Evolutionary conservation across 768 basidiomycete genomes (phyloP).

Genomic region (Mycena chlorophos): DNA sequence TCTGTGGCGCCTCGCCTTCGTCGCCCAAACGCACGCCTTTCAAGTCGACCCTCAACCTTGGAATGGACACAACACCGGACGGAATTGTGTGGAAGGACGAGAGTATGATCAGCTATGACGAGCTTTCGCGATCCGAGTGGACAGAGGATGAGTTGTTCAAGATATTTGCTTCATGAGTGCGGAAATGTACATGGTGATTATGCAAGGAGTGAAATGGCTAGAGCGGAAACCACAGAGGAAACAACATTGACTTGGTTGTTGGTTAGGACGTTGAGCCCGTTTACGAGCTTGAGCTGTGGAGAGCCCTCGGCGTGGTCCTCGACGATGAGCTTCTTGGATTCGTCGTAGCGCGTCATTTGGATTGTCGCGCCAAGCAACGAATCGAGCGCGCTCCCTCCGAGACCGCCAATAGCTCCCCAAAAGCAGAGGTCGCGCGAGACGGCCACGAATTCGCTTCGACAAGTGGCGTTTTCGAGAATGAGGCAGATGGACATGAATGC

Average conservation of each 20-base stretch:
- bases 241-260: conserved; percentile 72
- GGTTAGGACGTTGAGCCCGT: conserved; percentile 69
- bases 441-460: conserved; percentile 40
- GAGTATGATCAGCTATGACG: conserved; percentile 12
- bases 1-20: background rate
- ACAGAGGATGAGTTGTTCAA: conserved; percentile 23
- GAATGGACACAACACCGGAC: background rate
- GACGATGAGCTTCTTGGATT: conserved; percentile 58
- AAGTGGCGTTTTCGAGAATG: conserved; percentile 59
- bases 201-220: conserved; percentile 10
- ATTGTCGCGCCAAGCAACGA: conserved; percentile 86
- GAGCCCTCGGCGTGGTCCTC: conserved; percentile 46
- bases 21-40: conserved; percentile 14
- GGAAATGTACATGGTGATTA: conserved; percentile 6
- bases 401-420: conserved; percentile 67
- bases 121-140: conserved; percentile 19
- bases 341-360: conserved; percentile 76
- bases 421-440: conserved; percentile 46
- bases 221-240: conserved; percentile 15
- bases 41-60: conserved; percentile 13
- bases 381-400: conserved; percentile 86
- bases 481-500: conserved; percentile 55
- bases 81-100: conserved; percentile 3
- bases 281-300: conserved; percentile 48
- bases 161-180: conserved; percentile 5